Base-by-base conservation (phyloP, 225 moss, liverwort and hornwort genomes). In the Marchantia polymorpha region DNA sequence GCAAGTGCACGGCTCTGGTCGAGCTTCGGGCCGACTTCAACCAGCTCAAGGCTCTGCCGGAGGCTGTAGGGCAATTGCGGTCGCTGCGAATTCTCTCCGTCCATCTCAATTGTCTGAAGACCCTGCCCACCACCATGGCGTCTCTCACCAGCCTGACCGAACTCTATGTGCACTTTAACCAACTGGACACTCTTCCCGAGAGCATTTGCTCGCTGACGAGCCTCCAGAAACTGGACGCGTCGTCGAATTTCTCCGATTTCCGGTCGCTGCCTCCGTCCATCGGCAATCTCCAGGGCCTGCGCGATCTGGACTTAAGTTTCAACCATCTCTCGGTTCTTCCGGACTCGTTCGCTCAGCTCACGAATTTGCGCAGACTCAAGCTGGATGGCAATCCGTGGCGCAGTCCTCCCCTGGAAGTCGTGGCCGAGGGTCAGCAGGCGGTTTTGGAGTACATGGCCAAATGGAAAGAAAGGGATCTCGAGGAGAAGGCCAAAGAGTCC, bases 21-120 rank as follows among this genome's bases (percentile, higher is more conserved):
- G 94, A 97, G 80, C 74, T 97, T 56, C 80, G 67, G 31, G 92
- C 87, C 48, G 92, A 92, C 80, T 93, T 93, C 76, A 97, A 97
- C 83, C 47, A 87, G 25, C 83, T 97, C 79, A 97, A 94, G 81
- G 93, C 91, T 52, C 80, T 97, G 69, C 97, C 97, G 74, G 93
- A 94, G 86, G 92, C 94, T 59, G 73, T 91, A 10, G 92, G 94
- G 23, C 89, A 88, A 25, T 83, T 97, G 29, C 87, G 70, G 55
- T 87, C 82, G 66, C 91, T 94, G 46, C 82, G 85, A 48, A 80
- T 25, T 72, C 85, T 97, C 22, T 91, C 88, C 64, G 90, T 97
- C 26, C 85, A 88, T 81, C 75, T 92, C 64, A 97, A 97, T 73
- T 80, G 82, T 65, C 83, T 97, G 23, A 90, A 88, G 74, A 87